These are phyloP conservation scores for Geranium incanum DNA, from an alignment of 441 rosid genomes.

Conservation along the genomic window DNA sequence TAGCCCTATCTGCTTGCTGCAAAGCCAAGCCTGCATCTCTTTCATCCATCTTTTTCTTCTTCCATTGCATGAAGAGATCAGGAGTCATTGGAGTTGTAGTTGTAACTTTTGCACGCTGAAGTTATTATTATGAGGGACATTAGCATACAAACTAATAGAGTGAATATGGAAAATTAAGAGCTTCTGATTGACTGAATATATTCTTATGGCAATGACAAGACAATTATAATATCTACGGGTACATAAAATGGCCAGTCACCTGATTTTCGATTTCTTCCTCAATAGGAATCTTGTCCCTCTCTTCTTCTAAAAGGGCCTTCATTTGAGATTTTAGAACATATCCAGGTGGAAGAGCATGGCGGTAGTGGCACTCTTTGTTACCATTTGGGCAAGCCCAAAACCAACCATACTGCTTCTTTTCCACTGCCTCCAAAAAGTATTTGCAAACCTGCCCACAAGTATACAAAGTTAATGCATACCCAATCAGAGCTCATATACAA, in stretches of 20 bases:
- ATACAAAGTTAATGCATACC: conserved; percentile 1
- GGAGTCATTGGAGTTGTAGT: conserved; percentile 80
- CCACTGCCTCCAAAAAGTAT: conserved; percentile 84
- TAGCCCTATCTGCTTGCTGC: conserved; percentile 81
- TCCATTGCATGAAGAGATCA: conserved; percentile 83
- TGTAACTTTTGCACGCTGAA: conserved; percentile 64
- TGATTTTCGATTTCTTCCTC: conserved; percentile 90
- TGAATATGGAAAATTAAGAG: neutral
- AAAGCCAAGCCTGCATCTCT: conserved; percentile 83
- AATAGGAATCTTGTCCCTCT: conserved; percentile 56
- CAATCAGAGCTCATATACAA: neutral
- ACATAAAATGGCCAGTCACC: conserved; percentile 29
- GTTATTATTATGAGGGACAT: neutral
- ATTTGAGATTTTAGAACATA: conserved; percentile 84
- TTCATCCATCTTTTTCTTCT: conserved; percentile 72
- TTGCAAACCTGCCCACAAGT: conserved; percentile 23
- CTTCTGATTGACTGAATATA: neutral
- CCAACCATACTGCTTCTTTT: conserved; percentile 86
- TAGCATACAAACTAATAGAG: neutral
- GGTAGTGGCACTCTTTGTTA: conserved; percentile 72
- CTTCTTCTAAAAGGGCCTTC: conserved; percentile 92
- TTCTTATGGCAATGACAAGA: neutral
- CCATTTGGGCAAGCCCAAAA: conserved; percentile 95
- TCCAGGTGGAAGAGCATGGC: conserved; percentile 97
- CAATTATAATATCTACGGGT: neutral